A percentile compares a stretch with the other conserved stretches of the same genome.
Evolutionary conservation across 2,329 filamentous ascomycete species (phyloP).

Genomic region (Helminthosporium solani): DNA sequence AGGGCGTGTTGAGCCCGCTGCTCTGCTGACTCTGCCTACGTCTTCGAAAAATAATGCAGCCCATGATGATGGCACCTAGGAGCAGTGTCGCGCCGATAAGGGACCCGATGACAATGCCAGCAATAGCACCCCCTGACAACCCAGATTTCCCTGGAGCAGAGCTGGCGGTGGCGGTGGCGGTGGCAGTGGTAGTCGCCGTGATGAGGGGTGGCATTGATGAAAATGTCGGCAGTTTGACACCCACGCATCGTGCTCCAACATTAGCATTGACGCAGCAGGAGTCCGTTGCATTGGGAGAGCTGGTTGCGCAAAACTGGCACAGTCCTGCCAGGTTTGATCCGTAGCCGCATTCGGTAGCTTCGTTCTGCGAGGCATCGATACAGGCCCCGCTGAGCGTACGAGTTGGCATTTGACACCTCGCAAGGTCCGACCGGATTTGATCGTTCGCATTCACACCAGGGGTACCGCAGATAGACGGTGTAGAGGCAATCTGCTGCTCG

Average conservation of each 20-base stretch:
- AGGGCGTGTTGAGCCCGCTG: constrained; percentile 87
- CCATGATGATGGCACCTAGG: constrained; percentile 60
- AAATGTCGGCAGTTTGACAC: constrained; percentile 76
- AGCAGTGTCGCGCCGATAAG: constrained; percentile 70
- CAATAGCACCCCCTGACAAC: constrained; percentile 84
- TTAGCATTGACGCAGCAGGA: constrained; percentile 88
- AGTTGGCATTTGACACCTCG: constrained; percentile 81
- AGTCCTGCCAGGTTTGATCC: constrained; percentile 69
- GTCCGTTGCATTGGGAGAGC: constrained; percentile 87
- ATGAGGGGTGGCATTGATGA: constrained; percentile 59
- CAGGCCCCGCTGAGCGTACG: constrained; percentile 73
- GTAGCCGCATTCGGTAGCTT: constrained; percentile 85
- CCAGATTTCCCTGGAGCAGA: constrained; percentile 39
- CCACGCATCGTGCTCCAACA: constrained; percentile 69
- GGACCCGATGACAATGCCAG: constrained; percentile 83
- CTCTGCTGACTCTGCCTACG: constrained; percentile 61
- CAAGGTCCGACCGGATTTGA: constrained; percentile 89
- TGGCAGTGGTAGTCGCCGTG: constrained; percentile 63
- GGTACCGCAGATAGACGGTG: constrained; percentile 69
- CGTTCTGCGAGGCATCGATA: constrained; percentile 74
- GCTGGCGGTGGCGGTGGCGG: constrained; percentile 29
- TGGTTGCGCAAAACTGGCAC: constrained; percentile 81
- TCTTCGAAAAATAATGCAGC: constrained; percentile 61
- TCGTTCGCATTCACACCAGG: constrained; percentile 65
- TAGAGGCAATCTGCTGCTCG: constrained; percentile 79